Conservation (phyloP, 768 basidiomycete species). For the Lentinus tigrinus region DNA sequence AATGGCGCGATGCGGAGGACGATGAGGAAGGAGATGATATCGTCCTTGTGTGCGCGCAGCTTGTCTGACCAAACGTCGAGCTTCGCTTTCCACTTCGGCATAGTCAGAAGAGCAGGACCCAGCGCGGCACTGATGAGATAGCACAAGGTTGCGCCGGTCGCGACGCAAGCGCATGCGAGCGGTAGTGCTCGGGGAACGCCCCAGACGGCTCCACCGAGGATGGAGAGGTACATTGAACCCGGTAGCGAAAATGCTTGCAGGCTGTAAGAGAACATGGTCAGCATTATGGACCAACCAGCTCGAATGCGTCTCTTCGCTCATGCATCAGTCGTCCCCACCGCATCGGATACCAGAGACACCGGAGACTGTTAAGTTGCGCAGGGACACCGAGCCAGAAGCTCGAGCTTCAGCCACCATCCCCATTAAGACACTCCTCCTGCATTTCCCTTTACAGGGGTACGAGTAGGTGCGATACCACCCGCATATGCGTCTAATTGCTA, state of each 20-base stretch:
- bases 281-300: not conserved
- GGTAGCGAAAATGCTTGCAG: conserved; percentile 96
- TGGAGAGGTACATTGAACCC: conserved; percentile 97
- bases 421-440: too few relatives aligned
- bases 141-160: conserved; percentile 87
- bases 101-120: conserved; percentile 85
- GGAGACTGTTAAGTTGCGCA: too few relatives aligned
- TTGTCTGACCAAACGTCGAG: conserved; percentile 82
- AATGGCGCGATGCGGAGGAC: conserved; percentile 93
- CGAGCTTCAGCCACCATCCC: too few relatives aligned
- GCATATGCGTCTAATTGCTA: too few relatives aligned
- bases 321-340: too few relatives aligned
- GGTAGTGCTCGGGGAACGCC: conserved; percentile 84
- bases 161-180: conserved; percentile 90
- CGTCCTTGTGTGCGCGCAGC: conserved; percentile 76
- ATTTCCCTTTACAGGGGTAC: too few relatives aligned
- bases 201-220: conserved; percentile 95
- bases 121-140: conserved; percentile 91
- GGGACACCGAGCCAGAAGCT: too few relatives aligned
- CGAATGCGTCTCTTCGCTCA: too few relatives aligned
- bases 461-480: too few relatives aligned
- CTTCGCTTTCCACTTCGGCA: conserved; percentile 81
- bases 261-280: conserved; percentile 38
- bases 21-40: conserved; percentile 89
- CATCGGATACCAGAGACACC: too few relatives aligned